A percentile compares a stretch with the other conserved stretches of the same genome.
Conservation (phyloP, 495 filamentous ascomycete genomes). For the Clohesyomyces aquaticus region DNA sequence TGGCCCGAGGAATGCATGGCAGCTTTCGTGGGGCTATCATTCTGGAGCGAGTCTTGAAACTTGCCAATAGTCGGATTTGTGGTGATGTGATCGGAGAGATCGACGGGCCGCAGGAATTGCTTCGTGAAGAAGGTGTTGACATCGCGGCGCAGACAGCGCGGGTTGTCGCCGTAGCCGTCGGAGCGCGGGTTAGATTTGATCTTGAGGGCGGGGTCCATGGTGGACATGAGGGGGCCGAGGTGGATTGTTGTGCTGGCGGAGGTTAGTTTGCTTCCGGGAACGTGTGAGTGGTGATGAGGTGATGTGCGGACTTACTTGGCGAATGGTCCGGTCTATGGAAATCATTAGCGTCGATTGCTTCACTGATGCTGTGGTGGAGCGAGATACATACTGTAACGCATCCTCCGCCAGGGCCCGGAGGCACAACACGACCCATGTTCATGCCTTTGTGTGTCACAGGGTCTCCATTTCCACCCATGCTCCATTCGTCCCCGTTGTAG, state of each 20-base stretch:
- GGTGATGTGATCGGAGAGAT: conserved; percentile 30
- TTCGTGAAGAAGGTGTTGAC: conserved; percentile 34
- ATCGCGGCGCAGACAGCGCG: conserved; percentile 35
- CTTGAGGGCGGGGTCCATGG: conserved; percentile 35
- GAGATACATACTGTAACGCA: conserved; percentile 22
- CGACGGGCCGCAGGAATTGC: conserved; percentile 3
- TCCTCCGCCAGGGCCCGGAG: conserved; percentile 35
- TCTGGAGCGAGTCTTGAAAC: conserved; percentile 34
- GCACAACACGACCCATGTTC: conserved; percentile 8
- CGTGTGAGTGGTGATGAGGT: neutral
- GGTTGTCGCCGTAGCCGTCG: conserved; percentile 36
- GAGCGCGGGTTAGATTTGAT: conserved; percentile 25
- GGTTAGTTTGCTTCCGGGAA: neutral
- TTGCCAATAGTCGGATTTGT: conserved; percentile 16
- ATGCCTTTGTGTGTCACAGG: conserved; percentile 21
- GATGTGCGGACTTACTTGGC: conserved; percentile 19
- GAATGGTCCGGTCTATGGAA: conserved; percentile 26
- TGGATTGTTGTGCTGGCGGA: conserved; percentile 13
- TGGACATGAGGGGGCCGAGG: conserved; percentile 27
- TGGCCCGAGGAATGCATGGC: conserved; percentile 32
- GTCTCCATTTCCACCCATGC: conserved; percentile 37
- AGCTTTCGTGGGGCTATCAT: conserved; percentile 10
- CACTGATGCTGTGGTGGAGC: neutral
- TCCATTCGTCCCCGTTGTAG: conserved; percentile 34
- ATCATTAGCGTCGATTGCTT: neutral